These are phyloP conservation scores for Colletotrichum graminicola DNA, from an alignment of 2,329 filamentous ascomycete species.

Conservation along the genomic window DNA sequence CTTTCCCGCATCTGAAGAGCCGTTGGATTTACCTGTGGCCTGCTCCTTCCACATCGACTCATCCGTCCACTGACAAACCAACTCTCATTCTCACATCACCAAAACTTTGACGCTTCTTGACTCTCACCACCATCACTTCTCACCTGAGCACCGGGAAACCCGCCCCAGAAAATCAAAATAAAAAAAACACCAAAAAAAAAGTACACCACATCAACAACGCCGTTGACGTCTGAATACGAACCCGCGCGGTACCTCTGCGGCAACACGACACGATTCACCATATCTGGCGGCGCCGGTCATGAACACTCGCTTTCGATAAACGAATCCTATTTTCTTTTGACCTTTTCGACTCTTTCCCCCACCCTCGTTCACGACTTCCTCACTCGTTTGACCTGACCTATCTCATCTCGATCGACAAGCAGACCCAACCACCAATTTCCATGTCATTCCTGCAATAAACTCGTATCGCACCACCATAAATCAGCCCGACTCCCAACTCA, in stretches of 20 bases:
- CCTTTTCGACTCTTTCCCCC: conserved; percentile 7
- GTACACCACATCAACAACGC: background rate
- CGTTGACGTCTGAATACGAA: conserved; percentile 11
- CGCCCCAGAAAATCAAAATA: background rate
- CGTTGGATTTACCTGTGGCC: background rate
- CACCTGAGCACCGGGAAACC: background rate
- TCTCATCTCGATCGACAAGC: background rate
- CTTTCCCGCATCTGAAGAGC: background rate
- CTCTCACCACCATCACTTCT: conserved; percentile 14
- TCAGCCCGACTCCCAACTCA: background rate
- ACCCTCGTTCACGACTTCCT: conserved; percentile 1
- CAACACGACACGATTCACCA: background rate
- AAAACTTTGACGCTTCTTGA: background rate
- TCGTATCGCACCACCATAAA: background rate
- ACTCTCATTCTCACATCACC: conserved; percentile 13
- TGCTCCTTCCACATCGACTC: conserved; percentile 12
- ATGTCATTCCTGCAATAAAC: background rate
- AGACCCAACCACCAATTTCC: background rate
- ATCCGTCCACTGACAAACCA: conserved; percentile 1
- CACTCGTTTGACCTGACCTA: conserved; percentile 1
- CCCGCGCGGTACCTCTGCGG: background rate
- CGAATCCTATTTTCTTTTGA: background rate
- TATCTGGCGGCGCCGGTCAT: conserved; percentile 11
- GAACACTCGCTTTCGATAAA: conserved; percentile 26
- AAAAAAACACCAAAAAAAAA: background rate